Conservation (phyloP, 1,284 basidiomycete genomes). For the Cutaneotrichosporon sp. region DNA sequence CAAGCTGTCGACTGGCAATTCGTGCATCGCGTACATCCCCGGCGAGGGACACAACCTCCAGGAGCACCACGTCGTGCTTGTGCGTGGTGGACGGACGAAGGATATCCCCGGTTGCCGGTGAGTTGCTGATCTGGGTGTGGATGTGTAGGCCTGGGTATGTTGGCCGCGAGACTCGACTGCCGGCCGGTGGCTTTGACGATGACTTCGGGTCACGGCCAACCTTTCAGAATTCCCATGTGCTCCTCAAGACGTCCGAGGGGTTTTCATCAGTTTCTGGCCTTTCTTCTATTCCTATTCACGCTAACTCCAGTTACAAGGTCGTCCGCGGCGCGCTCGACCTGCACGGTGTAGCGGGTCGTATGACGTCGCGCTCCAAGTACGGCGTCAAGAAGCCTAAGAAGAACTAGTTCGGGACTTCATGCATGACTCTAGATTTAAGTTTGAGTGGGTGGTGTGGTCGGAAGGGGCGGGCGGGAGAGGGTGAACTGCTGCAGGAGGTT, state of each 20-base stretch:
- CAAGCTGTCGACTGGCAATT: constrained; percentile 84
- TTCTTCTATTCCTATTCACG: background rate
- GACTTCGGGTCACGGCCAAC: too few relatives aligned
- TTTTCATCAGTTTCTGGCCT: too few relatives aligned
- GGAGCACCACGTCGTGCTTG: constrained; percentile 92
- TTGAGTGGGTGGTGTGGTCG: too few relatives aligned
- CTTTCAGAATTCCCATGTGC: background rate
- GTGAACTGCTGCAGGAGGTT: too few relatives aligned
- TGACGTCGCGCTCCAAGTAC: constrained; percentile 82
- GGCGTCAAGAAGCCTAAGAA: constrained; percentile 82
- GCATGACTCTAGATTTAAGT: background rate
- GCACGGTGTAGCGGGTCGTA: constrained; percentile 80
- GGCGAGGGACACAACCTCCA: constrained; percentile 98
- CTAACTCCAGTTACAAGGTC: constrained; percentile 75
- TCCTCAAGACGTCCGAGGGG: background rate
- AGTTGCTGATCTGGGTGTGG: constrained; percentile 29
- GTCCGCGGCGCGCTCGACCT: constrained; percentile 91
- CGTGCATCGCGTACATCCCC: constrained; percentile 88
- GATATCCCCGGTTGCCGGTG: constrained; percentile 95
- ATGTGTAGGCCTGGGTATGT: background rate
- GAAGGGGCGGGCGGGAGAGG: too few relatives aligned
- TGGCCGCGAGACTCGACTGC: too few relatives aligned
- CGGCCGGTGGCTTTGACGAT: background rate
- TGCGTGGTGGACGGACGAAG: constrained; percentile 91
- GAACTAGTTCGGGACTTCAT: background rate